A percentile compares a stretch with the other conserved stretches of the same genome.
These are phyloP conservation scores for Aureobasidium mangrovei DNA, from an alignment of 2,329 filamentous ascomycete genomes.

Conservation along the genomic window DNA sequence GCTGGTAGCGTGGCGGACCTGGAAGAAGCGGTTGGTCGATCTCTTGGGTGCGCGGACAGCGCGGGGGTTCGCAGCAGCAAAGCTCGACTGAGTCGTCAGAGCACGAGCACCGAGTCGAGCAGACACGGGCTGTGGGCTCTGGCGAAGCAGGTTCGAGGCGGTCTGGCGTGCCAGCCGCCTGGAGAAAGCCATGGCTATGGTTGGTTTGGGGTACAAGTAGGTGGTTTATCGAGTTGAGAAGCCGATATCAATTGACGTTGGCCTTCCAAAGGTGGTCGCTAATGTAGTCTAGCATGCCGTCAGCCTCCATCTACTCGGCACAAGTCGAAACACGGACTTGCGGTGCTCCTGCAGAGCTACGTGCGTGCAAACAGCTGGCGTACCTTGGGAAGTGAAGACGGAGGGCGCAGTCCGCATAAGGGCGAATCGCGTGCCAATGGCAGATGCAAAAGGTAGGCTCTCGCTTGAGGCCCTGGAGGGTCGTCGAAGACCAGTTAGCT, in stretches of 20 bases:
- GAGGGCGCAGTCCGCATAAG: slow-evolving; percentile 42
- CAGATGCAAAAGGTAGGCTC: slow-evolving; percentile 13
- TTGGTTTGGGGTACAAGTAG: slow-evolving; percentile 4
- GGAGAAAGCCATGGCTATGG: slow-evolving; percentile 26
- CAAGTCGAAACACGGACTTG: not conserved
- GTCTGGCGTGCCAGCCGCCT: slow-evolving; percentile 26
- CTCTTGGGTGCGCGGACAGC: slow-evolving; percentile 9
- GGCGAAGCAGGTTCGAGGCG: slow-evolving; percentile 22
- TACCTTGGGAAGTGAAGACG: slow-evolving; percentile 46
- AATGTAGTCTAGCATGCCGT: slow-evolving; percentile 48
- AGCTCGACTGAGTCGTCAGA: slow-evolving; percentile 22
- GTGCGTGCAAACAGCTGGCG: slow-evolving; percentile 20
- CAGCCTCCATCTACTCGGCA: not conserved
- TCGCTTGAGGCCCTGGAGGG: not conserved
- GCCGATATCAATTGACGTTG: slow-evolving; percentile 47
- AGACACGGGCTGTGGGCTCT: slow-evolving; percentile 18
- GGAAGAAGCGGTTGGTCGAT: slow-evolving; percentile 12
- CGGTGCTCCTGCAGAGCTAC: slow-evolving; percentile 9
- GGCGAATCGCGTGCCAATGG: slow-evolving; percentile 17
- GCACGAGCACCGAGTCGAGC: slow-evolving; percentile 22
- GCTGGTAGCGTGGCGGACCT: slow-evolving; percentile 23
- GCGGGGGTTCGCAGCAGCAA: slow-evolving; percentile 2
- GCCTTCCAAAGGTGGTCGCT: slow-evolving; percentile 64
- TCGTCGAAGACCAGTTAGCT: not conserved
- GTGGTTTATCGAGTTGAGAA: not conserved